These are phyloP conservation scores for Colletotrichum lentis DNA, from an alignment of 2,329 filamentous ascomycete species.

Conservation along the genomic window DNA sequence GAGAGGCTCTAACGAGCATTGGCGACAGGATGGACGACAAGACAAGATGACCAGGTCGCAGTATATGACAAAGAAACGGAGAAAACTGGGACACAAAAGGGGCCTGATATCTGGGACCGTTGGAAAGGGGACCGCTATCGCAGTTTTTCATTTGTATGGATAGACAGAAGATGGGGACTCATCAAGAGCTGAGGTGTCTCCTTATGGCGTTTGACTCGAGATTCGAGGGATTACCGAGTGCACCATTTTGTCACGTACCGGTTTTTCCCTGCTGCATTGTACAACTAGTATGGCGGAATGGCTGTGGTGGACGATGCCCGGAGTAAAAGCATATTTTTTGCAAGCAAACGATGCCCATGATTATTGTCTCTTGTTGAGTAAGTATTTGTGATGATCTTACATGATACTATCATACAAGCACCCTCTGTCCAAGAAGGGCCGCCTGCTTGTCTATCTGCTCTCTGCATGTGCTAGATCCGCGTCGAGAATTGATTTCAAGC, in stretches of 20 bases:
- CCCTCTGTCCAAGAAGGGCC: neutral
- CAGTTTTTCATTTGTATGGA: slow-evolving; percentile 40
- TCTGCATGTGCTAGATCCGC: neutral
- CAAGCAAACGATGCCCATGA: too few species aligned
- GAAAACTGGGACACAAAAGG: slow-evolving; percentile 5
- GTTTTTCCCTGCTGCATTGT: slow-evolving; percentile 19
- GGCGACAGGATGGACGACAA: neutral
- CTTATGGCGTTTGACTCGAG: slow-evolving; percentile 38
- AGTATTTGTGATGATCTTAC: neutral
- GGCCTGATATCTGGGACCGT: slow-evolving; percentile 23
- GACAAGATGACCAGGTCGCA: neutral
- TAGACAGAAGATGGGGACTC: slow-evolving; percentile 47
- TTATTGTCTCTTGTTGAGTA: neutral
- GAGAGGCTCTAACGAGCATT: neutral
- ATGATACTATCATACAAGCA: slow-evolving; percentile 1
- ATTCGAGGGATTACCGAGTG: neutral
- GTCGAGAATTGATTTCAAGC: neutral
- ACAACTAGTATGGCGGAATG: slow-evolving; percentile 16
- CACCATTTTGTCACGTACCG: slow-evolving; percentile 10
- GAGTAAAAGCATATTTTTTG: neutral
- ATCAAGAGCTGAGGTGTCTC: slow-evolving; percentile 68
- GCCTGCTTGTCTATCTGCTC: neutral
- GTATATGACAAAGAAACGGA: slow-evolving; percentile 4
- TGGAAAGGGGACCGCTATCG: slow-evolving; percentile 15
- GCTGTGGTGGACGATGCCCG: too few species aligned